These are phyloP conservation scores for Cadophora sp. DNA, from an alignment of 2,329 filamentous ascomycete genomes.

Conservation along the genomic window DNA sequence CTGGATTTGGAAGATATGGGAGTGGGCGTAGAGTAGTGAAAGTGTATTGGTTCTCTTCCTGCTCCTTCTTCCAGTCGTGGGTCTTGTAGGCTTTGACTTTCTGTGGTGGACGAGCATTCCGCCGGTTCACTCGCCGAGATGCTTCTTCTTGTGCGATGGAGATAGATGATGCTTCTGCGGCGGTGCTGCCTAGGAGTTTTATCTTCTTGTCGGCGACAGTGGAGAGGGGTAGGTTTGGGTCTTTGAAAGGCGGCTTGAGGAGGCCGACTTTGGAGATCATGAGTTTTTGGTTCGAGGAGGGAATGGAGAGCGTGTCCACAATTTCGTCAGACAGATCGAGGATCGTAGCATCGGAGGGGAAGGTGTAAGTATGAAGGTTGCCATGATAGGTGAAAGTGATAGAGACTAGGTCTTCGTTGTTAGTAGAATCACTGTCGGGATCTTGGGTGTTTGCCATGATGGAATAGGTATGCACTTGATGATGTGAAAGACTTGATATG, in stretches of 20 bases:
- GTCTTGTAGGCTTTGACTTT: slow-evolving; percentile 48
- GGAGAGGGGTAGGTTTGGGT: slow-evolving; percentile 57
- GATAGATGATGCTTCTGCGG: slow-evolving; percentile 63
- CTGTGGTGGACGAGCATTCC: slow-evolving; percentile 41
- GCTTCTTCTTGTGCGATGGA: slow-evolving; percentile 55
- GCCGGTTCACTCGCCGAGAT: slow-evolving; percentile 54
- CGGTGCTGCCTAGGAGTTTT: slow-evolving; percentile 68
- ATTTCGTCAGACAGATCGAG: slow-evolving; percentile 67
- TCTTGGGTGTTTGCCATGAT: slow-evolving; percentile 34
- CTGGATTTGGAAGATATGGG: slow-evolving; percentile 76
- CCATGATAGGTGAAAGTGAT: slow-evolving; percentile 57
- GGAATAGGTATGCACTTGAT: slow-evolving; percentile 7
- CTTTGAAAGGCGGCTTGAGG: slow-evolving; percentile 68
- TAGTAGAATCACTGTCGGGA: slow-evolving; percentile 29
- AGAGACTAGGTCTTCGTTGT: slow-evolving; percentile 46
- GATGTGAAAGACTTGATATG: neutral
- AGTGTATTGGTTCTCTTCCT: slow-evolving; percentile 69
- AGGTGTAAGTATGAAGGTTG: slow-evolving; percentile 51
- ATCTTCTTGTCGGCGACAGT: slow-evolving; percentile 63
- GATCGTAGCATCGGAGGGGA: slow-evolving; percentile 55
- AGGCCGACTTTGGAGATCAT: slow-evolving; percentile 70
- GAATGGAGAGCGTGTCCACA: slow-evolving; percentile 62
- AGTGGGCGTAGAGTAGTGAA: slow-evolving; percentile 82
- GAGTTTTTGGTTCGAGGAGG: slow-evolving; percentile 70
- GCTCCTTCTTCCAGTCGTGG: slow-evolving; percentile 53